Conservation (phyloP, 805 yeast genomes). For the Blastobotrys attinorum region DNA sequence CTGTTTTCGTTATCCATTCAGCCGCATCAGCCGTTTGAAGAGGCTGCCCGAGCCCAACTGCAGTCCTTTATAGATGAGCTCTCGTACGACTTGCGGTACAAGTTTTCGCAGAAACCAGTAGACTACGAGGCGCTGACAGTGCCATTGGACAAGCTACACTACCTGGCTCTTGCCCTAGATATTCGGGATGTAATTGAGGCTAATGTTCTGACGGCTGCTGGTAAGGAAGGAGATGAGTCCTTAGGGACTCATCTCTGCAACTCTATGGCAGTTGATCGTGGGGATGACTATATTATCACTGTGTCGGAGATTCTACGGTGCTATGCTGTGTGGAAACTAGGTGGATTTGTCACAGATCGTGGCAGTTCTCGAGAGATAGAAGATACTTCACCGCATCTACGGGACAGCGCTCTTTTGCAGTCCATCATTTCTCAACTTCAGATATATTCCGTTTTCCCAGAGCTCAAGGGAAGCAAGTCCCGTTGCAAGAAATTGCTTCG, state of each 20-base stretch:
- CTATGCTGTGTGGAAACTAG: slow-evolving; percentile 12
- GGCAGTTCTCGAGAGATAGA: neutral
- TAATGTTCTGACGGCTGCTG: neutral
- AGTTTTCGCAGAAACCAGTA: neutral
- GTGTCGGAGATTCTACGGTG: slow-evolving; percentile 5
- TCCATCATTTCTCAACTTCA: neutral
- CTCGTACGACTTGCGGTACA: slow-evolving; percentile 5
- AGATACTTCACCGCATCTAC: neutral
- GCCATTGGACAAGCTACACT: slow-evolving; percentile 5
- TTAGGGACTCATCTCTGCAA: neutral
- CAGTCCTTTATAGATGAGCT: neutral
- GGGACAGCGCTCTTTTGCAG: neutral
- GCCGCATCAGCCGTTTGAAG: neutral
- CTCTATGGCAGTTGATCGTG: neutral
- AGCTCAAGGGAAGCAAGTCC: neutral
- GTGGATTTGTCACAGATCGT: slow-evolving; percentile 3
- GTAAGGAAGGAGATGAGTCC: neutral
- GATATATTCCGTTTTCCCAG: neutral
- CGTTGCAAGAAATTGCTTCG: neutral
- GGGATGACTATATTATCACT: neutral
- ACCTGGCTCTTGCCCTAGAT: slow-evolving; percentile 3
- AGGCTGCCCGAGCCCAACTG: slow-evolving; percentile 2
- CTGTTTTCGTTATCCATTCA: slow-evolving; percentile 5
- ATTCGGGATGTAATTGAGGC: slow-evolving; percentile 2
- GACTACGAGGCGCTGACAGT: slow-evolving; percentile 1